Percentiles rank a stretch among this genome's conserved stretches.
phyloP scores from a whole-genome alignment of 2,329 filamentous ascomycete species.

The Penicillium sp. region DNA sequence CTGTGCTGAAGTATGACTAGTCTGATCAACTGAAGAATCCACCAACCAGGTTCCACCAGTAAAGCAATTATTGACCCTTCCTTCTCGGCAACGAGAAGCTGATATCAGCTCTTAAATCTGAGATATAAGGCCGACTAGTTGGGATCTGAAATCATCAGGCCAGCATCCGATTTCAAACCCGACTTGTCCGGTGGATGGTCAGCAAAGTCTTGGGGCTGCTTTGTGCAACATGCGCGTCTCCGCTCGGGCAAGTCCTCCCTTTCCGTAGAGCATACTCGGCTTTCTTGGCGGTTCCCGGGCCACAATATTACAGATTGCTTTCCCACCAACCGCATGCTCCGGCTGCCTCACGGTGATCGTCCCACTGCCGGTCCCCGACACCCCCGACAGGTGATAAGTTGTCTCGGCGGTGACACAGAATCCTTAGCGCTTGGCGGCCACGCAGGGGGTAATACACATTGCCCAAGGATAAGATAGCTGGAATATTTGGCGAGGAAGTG shows the following conservation, averaged over 20 bases:
- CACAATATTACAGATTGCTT: slow-evolving; percentile 12
- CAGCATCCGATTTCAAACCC: slow-evolving; percentile 12
- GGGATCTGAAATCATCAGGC: neutral
- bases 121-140: neutral
- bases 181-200: slow-evolving; percentile 8
- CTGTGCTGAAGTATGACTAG: neutral
- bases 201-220: slow-evolving; percentile 3
- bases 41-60: neutral
- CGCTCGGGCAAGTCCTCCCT: slow-evolving; percentile 14
- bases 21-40: neutral
- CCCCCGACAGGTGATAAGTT: neutral
- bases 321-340: slow-evolving; percentile 18
- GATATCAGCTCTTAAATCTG: neutral
- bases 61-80: neutral
- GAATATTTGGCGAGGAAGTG: neutral
- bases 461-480: slow-evolving; percentile 2
- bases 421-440: slow-evolving; percentile 36
- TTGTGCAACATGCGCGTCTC: slow-evolving; percentile 16
- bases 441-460: slow-evolving; percentile 25
- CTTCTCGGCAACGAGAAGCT: neutral
- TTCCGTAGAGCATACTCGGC: slow-evolving; percentile 18
- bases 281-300: slow-evolving; percentile 19
- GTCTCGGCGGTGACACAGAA: slow-evolving; percentile 20
- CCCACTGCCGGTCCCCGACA: slow-evolving; percentile 10
- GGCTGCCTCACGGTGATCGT: slow-evolving; percentile 17